Evolutionary conservation across 2,329 filamentous ascomycete genomes (phyloP).

Genomic region (Daldinia eschscholtzii): DNA sequence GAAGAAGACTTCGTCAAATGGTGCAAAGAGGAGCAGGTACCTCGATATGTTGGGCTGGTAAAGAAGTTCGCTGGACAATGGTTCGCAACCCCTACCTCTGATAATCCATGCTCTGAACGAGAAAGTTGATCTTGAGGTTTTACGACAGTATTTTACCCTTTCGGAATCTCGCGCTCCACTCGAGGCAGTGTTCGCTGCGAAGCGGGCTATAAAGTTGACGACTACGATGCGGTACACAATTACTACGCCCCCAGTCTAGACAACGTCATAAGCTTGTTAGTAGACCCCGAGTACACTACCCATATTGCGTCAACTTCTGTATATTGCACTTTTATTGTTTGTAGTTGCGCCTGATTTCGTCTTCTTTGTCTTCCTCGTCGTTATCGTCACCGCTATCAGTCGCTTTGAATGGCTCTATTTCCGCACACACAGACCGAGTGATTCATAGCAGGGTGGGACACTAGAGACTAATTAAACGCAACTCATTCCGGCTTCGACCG

Average conservation of each 20-base stretch:
- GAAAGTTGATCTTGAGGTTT: neutral
- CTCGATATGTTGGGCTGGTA: neutral
- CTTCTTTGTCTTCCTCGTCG: no score
- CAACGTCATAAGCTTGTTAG: neutral
- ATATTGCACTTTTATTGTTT: no score
- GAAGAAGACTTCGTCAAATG: constrained; percentile 5
- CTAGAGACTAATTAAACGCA: no score
- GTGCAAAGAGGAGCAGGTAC: neutral
- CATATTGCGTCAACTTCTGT: no score
- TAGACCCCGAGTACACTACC: neutral
- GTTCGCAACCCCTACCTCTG: neutral
- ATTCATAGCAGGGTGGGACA: no score
- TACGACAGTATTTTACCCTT: neutral
- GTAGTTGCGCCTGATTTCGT: no score
- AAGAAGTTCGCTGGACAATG: neutral
- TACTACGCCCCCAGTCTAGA: neutral
- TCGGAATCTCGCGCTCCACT: neutral
- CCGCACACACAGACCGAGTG: no score
- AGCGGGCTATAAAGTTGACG: neutral
- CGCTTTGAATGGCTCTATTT: no score
- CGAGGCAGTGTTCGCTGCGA: neutral
- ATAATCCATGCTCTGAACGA: neutral
- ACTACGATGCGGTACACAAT: neutral
- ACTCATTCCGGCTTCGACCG: no score
- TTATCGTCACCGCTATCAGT: no score